Base-by-base conservation (phyloP, 2,329 filamentous ascomycete genomes). In the Fusarium clavum region DNA sequence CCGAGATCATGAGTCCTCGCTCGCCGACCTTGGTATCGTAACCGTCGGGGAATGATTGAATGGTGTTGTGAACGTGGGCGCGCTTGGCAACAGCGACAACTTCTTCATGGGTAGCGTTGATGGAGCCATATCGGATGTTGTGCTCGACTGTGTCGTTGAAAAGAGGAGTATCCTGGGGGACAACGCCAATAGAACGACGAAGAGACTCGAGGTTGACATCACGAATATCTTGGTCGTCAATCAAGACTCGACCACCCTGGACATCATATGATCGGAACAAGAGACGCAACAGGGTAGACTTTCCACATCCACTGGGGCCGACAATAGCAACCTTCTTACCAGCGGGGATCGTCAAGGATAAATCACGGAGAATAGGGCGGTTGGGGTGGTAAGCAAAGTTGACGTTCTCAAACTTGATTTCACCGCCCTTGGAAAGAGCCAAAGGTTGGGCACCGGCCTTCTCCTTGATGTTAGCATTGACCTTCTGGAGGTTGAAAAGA, bases 121-220 rank as follows among this genome's bases (percentile, higher is more conserved):
- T 87, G 71, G 92, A 88, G 53, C 96, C 96, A 79, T 99, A 99
- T 68, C 90, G 91, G 75, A 99, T 97, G 78, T 99, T 99, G 79
- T 98, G 94, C 77, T 92, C 92, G 62, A 99, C 95, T 0, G 94
- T 96, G 77, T 97, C 94, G 79, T 99, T 99, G 85, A 99, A 99
- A 2, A 99, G 85, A 0, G 96, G 94, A 1, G 96, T 98, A 74
- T 99, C 96, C 79, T 99, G 97, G 0, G 96, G 96, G 1, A 99
- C 96, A 18, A 99, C 95, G 24, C 96, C 96, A 69, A 99, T 98
- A 4, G 92, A 88, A 70, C 88, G 89, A 9, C 96, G 90, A 29
- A 99, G 84, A 38, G 92, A 97, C 56, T 97, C 93, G 3, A 98
- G 80, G 13, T 86, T 90, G 2, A 99, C 91, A 62, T 93, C 87